Conservation (phyloP, 2,329 filamentous ascomycete species). For the Tetracladium maxilliforme region DNA sequence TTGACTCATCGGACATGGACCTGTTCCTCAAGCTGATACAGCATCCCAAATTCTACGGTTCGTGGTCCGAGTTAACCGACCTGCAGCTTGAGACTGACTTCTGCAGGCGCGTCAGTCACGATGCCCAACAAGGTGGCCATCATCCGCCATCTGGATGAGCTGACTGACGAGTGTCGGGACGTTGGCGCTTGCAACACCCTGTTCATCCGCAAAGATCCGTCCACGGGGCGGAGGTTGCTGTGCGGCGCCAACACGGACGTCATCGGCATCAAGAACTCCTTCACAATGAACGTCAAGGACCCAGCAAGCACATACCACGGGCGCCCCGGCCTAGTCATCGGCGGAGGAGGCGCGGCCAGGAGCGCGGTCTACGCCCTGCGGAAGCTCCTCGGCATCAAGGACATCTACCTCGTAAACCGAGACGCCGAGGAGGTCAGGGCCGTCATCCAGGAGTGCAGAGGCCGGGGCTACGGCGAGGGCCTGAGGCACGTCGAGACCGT, state of each 20-base stretch:
- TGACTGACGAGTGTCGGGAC: slow-evolving; percentile 57
- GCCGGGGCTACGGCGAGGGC: slow-evolving; percentile 41
- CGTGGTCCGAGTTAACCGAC: slow-evolving; percentile 4
- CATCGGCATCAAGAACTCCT: slow-evolving; percentile 60
- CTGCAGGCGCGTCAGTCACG: slow-evolving; percentile 52
- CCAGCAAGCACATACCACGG: slow-evolving; percentile 21
- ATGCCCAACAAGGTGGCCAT: slow-evolving; percentile 79
- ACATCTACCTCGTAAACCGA: slow-evolving; percentile 67
- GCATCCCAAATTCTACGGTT: slow-evolving; percentile 47
- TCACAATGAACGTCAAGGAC: slow-evolving; percentile 27
- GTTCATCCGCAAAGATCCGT: slow-evolving; percentile 38
- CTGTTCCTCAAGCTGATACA: slow-evolving; percentile 34
- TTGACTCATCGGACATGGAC: slow-evolving; percentile 34
- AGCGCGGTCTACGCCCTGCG: slow-evolving; percentile 63
- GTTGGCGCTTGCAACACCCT: slow-evolving; percentile 74
- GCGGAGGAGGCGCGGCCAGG: slow-evolving; percentile 66
- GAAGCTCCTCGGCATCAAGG: slow-evolving; percentile 50
- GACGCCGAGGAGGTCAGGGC: slow-evolving; percentile 51
- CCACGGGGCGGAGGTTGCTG: slow-evolving; percentile 31
- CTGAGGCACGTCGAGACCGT: slow-evolving; percentile 47
- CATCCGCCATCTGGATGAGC: slow-evolving; percentile 55
- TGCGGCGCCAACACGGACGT: slow-evolving; percentile 75
- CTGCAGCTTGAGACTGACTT: neutral
- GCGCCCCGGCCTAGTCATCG: slow-evolving; percentile 57
- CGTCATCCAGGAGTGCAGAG: slow-evolving; percentile 48